Evolutionary conservation across 78 protist genomes (phyloP), one percentile per base, ranked within the genome.

Genomic region (Cavenderia fasciculata): DNA sequence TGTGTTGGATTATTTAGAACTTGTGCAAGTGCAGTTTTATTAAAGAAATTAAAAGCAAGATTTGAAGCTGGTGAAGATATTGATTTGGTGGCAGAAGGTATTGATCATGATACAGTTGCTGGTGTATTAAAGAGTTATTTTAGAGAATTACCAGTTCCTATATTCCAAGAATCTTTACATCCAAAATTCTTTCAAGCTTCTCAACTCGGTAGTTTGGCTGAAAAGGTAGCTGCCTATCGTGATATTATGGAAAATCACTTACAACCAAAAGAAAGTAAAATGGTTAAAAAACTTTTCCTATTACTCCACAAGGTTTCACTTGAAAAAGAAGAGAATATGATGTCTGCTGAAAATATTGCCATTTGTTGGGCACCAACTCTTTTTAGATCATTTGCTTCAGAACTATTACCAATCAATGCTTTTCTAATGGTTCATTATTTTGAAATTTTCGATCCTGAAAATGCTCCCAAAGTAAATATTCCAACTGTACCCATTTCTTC

Each of bases 301-400:
- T 59, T 82, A 1, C 76, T 87, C 51, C 85, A 87, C 23, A 29
- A 59, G 23, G 74, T 87, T 14, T 44, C 77, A 0, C 29, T 87
- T 4, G 88, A 74, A 46, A 77, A 70, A 31, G 78, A 59, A 25
- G 76, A 46, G 51, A 87, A 87, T 47, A 87, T 77, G 93, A 87
- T 87, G 93, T 69, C 93, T 2, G 76, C 93, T n/a, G 93, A 74
- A 65, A 87, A 87, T 27, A 52, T 87, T 23, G 74, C 93, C 12
- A 87, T 77, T 34, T 87, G 93, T 59, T 87, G 86, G 86, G 86
- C 93, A 21, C 93, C 93, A n/a, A 87, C 85, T 23, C 56, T 87
- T 5, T 71, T 74, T n/a, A 29, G 93, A 62, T 77, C 93, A 11
- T 82, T 82, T 36, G 76, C 76, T 6, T 52, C 70, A 14, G 90